A percentile compares a stretch with the other conserved stretches of the same genome.
Conservation (phyloP, 2,329 filamentous ascomycete genomes). For the Fusarium sp. region DNA sequence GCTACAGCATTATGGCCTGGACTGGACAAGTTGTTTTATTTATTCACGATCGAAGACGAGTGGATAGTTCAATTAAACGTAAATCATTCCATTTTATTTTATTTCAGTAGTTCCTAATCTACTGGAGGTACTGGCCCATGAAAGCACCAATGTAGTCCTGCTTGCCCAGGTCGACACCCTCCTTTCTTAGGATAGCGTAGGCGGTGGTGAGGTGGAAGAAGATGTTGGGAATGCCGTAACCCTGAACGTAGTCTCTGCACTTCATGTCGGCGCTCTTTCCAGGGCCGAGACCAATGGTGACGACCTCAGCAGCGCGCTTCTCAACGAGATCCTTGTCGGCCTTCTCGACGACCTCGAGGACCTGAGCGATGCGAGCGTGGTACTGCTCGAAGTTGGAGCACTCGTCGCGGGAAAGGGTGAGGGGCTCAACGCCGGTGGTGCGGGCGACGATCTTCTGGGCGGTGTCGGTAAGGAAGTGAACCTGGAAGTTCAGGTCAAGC, state of each 20-base stretch:
- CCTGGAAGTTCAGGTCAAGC: conserved; percentile 58
- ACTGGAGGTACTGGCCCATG: conserved; percentile 45
- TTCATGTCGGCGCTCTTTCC: conserved; percentile 45
- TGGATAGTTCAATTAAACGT: not conserved
- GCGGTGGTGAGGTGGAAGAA: conserved; percentile 72
- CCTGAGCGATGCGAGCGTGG: conserved; percentile 51
- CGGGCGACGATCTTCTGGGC: conserved; percentile 52
- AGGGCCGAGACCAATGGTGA: conserved; percentile 51
- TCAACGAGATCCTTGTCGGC: conserved; percentile 53
- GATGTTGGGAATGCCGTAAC: conserved; percentile 68
- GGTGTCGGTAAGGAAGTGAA: conserved; percentile 50
- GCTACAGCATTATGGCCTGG: not conserved
- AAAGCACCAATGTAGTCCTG: conserved; percentile 61
- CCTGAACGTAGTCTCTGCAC: conserved; percentile 58
- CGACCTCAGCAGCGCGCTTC: conserved; percentile 45
- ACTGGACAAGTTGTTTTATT: not conserved
- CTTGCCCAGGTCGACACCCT: conserved; percentile 74
- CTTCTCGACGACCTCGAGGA: conserved; percentile 49
- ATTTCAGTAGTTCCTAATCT: not conserved
- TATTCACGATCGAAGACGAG: not conserved
- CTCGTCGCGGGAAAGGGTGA: conserved; percentile 44
- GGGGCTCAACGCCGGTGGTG: conserved; percentile 50
- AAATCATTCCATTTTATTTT: conserved; percentile 21
- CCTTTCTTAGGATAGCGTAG: conserved; percentile 70
- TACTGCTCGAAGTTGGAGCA: conserved; percentile 53